Evolutionary conservation across 164 flowering plant species (phyloP).

Genomic region (Aristolochia contorta): DNA sequence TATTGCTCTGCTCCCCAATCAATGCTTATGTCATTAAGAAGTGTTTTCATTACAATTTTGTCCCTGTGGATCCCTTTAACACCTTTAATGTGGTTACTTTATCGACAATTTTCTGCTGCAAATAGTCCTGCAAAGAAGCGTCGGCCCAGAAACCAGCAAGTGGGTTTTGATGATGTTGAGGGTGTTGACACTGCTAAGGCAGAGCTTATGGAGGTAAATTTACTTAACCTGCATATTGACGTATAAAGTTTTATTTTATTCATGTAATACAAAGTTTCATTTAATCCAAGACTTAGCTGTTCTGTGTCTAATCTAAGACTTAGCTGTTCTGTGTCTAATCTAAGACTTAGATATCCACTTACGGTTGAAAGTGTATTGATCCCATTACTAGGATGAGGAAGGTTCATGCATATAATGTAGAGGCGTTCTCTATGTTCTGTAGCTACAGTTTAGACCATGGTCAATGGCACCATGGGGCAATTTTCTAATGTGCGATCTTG

Average conservation of each 20-base stretch:
- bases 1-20: conserved; percentile 92
- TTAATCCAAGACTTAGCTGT: too few relatives aligned
- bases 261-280: background rate
- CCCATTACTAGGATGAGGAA: too few relatives aligned
- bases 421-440: too few relatives aligned
- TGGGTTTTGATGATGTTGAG: conserved; percentile 88
- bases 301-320: background rate
- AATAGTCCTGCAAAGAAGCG: conserved; percentile 85
- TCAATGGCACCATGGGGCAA: too few relatives aligned
- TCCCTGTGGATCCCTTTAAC: conserved; percentile 85
- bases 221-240: background rate
- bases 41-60: conserved; percentile 57
- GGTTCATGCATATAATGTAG: too few relatives aligned
- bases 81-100: conserved; percentile 92
- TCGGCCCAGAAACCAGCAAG: conserved; percentile 41
- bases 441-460: too few relatives aligned
- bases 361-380: too few relatives aligned
- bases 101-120: conserved; percentile 75
- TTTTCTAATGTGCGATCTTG: too few relatives aligned
- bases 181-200: conserved; percentile 90
- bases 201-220: conserved; percentile 90
- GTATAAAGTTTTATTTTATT: background rate
- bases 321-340: too few relatives aligned
- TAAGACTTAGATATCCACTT: background rate
- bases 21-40: conserved; percentile 45